A percentile compares a stretch with the other conserved stretches of the same genome.
Conservation (phyloP, 83 land plant genomes). For the Picea mariana region DNA sequence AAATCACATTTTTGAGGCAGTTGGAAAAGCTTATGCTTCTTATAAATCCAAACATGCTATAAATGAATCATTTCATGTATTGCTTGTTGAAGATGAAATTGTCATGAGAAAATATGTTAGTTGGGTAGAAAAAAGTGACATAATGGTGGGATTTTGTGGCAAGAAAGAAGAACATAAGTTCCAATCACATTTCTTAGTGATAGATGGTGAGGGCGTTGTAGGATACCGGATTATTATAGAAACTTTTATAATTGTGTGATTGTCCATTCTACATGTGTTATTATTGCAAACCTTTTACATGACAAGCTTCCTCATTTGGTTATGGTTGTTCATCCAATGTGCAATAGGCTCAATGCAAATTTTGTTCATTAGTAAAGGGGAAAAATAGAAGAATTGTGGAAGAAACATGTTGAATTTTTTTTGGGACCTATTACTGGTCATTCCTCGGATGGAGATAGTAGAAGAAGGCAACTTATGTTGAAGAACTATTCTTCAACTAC, state of each 20-base stretch:
- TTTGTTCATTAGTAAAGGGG: background rate
- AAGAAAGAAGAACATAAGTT: background rate
- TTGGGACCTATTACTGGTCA: too few species aligned
- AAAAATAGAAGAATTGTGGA: background rate
- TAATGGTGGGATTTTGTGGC: background rate
- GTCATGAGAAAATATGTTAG: background rate
- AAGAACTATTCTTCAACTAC: too few species aligned
- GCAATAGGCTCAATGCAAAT: background rate
- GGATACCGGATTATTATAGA: background rate
- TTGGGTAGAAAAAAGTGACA: background rate
- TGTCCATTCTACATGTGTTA: background rate
- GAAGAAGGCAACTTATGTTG: too few species aligned
- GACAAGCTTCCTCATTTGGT: background rate
- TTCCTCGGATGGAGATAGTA: too few species aligned
- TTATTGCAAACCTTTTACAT: background rate
- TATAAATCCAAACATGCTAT: background rate
- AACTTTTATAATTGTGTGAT: background rate
- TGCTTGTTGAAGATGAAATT: background rate
- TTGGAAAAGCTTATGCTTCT: background rate
- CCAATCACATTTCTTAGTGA: background rate
- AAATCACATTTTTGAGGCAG: background rate
- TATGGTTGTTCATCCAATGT: background rate
- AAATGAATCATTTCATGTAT: background rate
- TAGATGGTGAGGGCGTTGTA: background rate
- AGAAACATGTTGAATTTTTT: too few species aligned